phyloP scores from a whole-genome alignment of 305 asterid species.

The Fraxinus sp. region DNA sequence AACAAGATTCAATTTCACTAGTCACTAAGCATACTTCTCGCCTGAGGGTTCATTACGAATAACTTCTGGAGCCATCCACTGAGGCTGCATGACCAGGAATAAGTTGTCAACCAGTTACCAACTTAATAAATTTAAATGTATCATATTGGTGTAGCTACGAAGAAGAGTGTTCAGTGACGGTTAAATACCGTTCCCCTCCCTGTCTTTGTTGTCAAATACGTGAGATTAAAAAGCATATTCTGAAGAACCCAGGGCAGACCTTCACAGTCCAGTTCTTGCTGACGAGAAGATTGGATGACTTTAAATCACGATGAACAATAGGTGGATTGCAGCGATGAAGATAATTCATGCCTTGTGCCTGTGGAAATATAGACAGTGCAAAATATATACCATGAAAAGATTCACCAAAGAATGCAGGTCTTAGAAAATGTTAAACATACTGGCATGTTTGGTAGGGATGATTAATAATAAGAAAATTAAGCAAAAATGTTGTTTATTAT shows the following conservation, averaged over 20 bases:
- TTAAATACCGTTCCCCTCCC: conserved; percentile 84
- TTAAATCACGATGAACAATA: conserved; percentile 93
- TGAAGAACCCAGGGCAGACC: too few relatives aligned
- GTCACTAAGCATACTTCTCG: conserved; percentile 65
- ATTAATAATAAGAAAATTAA: background rate
- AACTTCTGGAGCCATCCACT: conserved; percentile 99
- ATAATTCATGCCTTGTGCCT: conserved; percentile 98
- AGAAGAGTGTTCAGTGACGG: conserved; percentile 13
- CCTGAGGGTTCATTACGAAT: conserved; percentile 88
- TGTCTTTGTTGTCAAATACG: conserved; percentile 79
- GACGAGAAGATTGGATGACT: conserved; percentile 96
- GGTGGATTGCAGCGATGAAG: conserved; percentile 91
- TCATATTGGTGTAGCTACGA: conserved; percentile 8
- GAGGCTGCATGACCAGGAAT: conserved; percentile 63
- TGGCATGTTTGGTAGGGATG: background rate
- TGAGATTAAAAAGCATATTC: too few relatives aligned
- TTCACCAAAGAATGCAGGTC: background rate
- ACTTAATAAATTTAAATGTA: conserved; percentile 8
- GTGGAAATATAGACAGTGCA: conserved; percentile 24
- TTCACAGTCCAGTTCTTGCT: conserved; percentile 90
- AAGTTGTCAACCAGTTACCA: conserved; percentile 13
- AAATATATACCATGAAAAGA: background rate
- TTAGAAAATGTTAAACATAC: background rate
- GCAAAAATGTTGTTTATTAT: background rate
- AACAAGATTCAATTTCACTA: background rate